Percentiles rank a stretch among this genome's conserved stretches.
phyloP scores from a whole-genome alignment of 2,329 filamentous ascomycete genomes.

The Parastagonospora nodorum region DNA sequence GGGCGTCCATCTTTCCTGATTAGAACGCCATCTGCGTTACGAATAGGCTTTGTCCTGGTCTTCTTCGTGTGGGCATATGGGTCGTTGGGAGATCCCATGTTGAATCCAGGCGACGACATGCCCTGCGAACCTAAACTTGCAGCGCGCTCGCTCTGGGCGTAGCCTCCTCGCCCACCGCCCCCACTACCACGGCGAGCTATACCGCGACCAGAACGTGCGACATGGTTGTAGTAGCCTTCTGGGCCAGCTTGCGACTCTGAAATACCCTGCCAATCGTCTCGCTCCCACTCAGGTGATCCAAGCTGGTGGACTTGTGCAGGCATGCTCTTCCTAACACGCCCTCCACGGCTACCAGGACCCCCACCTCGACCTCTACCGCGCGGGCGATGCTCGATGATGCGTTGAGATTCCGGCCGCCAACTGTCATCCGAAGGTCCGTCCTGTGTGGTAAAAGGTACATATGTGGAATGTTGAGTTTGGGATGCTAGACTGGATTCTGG shows the following conservation, averaged over 20 bases:
- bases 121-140: conserved; percentile 37
- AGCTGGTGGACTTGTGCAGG: conserved; percentile 32
- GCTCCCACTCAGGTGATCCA: conserved; percentile 50
- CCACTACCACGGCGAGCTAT: conserved; percentile 44
- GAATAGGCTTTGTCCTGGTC: conserved; percentile 55
- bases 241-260: conserved; percentile 42
- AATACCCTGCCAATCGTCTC: conserved; percentile 41
- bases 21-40: conserved; percentile 56
- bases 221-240: conserved; percentile 44
- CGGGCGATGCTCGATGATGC: conserved; percentile 33
- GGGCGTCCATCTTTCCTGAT: conserved; percentile 58
- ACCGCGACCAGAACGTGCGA: conserved; percentile 29
- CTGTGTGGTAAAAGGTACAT: conserved; percentile 35
- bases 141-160: conserved; percentile 31
- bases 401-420: conserved; percentile 41
- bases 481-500: conserved; percentile 27
- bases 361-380: conserved; percentile 49
- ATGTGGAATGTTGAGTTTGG: conserved; percentile 28
- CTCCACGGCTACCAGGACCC: conserved; percentile 45
- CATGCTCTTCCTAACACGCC: conserved; percentile 46
- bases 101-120: conserved; percentile 26
- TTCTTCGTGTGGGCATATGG: conserved; percentile 52
- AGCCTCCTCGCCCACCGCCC: conserved; percentile 33
- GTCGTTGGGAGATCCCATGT: conserved; percentile 32
- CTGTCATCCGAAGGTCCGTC: conserved; percentile 36